phyloP scores from a whole-genome alignment of 768 basidiomycete genomes.

The Termitomyces sp. region DNA sequence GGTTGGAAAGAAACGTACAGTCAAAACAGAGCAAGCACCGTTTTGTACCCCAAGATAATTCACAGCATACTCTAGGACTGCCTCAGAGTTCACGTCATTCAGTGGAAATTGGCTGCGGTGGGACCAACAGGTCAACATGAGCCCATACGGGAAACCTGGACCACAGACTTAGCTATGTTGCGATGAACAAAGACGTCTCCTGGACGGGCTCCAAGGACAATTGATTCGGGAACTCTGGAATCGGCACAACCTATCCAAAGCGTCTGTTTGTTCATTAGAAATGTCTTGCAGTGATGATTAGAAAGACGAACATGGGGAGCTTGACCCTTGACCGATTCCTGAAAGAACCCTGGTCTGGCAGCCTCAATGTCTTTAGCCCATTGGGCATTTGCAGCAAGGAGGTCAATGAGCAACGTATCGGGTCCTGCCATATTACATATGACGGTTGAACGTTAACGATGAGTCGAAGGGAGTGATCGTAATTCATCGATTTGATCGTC shows the following conservation, averaged over 20 bases:
- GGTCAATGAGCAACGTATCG: conserved; percentile 18
- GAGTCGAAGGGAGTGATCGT: neutral
- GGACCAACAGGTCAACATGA: neutral
- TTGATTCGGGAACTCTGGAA: conserved; percentile 79
- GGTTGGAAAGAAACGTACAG: conserved; percentile 25
- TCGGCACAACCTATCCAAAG: conserved; percentile 84
- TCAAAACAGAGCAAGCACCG: conserved; percentile 46
- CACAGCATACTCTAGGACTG: conserved; percentile 74
- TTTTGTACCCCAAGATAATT: conserved; percentile 67
- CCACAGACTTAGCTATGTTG: conserved; percentile 71
- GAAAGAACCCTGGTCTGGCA: conserved; percentile 62
- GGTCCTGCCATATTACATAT: conserved; percentile 11
- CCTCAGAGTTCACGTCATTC: conserved; percentile 64
- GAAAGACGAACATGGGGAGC: conserved; percentile 48
- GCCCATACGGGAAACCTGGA: neutral
- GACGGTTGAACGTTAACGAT: too few species aligned
- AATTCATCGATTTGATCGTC: neutral
- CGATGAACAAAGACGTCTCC: conserved; percentile 83
- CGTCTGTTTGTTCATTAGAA: conserved; percentile 34
- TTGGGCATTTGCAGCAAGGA: conserved; percentile 48
- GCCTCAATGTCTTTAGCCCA: conserved; percentile 63
- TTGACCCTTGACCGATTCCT: conserved; percentile 56
- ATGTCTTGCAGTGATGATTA: conserved; percentile 4
- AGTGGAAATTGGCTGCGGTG: conserved; percentile 61
- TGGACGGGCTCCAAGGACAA: conserved; percentile 61